Base-by-base conservation (phyloP, 495 filamentous ascomycete genomes). In the Hypoxylon cercidicola region DNA sequence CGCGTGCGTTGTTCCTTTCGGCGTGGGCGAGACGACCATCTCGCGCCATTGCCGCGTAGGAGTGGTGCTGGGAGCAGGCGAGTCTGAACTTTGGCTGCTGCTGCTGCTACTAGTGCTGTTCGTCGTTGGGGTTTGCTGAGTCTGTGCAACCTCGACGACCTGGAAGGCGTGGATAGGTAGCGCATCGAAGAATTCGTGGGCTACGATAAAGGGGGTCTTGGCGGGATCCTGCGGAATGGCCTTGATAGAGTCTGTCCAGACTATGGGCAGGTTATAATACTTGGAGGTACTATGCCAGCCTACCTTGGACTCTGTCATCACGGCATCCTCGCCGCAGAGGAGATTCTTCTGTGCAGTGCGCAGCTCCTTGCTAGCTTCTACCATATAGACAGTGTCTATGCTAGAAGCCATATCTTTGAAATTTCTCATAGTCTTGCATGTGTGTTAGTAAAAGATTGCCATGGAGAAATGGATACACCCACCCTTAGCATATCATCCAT, bases 141-240 rank as follows among this genome's bases (percentile, higher is more conserved):
- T 75, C 25, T 82, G 75, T 40, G 84, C 77, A 30, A 93, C 76
- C 40, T 75, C 43, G 65, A 76, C 72, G 20, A 88, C 88, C 71
- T 97, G 88, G 75, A 99, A 99, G 60, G 92, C 90, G 76, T 99
- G 93, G 70, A 99, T 97, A 35, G 95, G 95, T 5, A 98, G 89
- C n/a, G 95, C 95, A 70, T 99, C 95, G 76, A 99, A 98, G 81
- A 99, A 97, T 73, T 99, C 95, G 73, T 99, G 95, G 10, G 94
- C 95, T 34, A 97, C 84, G 49, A 98, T 95, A 76, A 97, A 95
- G 1, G 95, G 93, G 13, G 88, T 91, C 67, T 91, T 93, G 57
- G 62, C 79, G 60, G 81, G 76, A 70, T 81, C 74, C 79, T 75
- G 57, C 4, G 51, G 93, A 23, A 97, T 84, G 20, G 92, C 85